Evolutionary conservation across 2,329 filamentous ascomycete species (phyloP), one percentile per base, ranked within the genome.

Genomic region (Aureobasidium sp.): DNA sequence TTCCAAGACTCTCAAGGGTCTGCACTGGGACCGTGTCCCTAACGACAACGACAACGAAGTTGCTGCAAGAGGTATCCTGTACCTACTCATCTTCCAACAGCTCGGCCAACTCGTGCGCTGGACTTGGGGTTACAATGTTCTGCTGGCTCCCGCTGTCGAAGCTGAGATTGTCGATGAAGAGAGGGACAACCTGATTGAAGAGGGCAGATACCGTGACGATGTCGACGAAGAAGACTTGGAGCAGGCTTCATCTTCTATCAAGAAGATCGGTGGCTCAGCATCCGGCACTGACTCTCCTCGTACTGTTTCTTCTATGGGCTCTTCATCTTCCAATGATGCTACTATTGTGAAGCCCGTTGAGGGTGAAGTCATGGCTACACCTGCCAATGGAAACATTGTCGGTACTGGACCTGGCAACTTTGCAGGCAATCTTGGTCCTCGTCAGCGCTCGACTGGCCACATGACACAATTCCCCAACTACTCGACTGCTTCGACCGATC

Each of bases 41-140:
- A 89, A 90, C 59, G 94, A 99, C 68, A 97, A 95, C 69, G 93
- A 97, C 69, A 89, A 96, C 62, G 91, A 97, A 74, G 94, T 99
- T 25, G 92, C 85, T 29, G 93, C 94, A 3, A 86, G 94, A 64
- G 94, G 94, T 63, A 97, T 99, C 64, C 79, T 99, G 0, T 99
- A 99, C 71, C 82, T 99, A 11, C 81, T 99, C 64, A 95, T 99
- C 67, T 99, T 99, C 77, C 94, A 99, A 76, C 94, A 99, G 73
- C 84, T 99, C 3, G 94, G 94, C 27, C 94, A 99, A 75, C 79
- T 97, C 30, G 87, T 99, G 25, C 85, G 94, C 63, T 99, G 94
- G 94, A 97, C 90, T 65, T 99, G 94, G 94, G 94, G 94, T 11
- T 97, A 96, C 74, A 91, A 96, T 69, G 87, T 97, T 41, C 80